These are phyloP conservation scores for Hypoxylon rubiginosum DNA, from an alignment of 2,329 filamentous ascomycete genomes.

Conservation along the genomic window DNA sequence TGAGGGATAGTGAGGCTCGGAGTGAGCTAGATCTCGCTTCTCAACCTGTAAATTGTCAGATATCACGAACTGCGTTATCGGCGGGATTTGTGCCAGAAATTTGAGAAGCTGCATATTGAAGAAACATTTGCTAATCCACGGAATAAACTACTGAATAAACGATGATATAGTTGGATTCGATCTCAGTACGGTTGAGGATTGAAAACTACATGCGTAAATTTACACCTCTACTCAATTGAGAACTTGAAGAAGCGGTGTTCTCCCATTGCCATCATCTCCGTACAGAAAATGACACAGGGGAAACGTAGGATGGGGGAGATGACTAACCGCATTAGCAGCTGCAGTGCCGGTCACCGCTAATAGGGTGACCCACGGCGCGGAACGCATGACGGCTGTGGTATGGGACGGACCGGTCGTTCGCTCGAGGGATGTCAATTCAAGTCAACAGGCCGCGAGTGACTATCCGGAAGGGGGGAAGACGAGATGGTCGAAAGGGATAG, in stretches of 20 bases:
- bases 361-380: slow-evolving; percentile 33
- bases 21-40: slow-evolving; percentile 45
- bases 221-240: background rate
- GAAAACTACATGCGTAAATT: background rate
- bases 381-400: slow-evolving; percentile 36
- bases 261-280: background rate
- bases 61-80: slow-evolving; percentile 28
- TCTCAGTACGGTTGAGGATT: background rate
- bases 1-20: slow-evolving; percentile 75
- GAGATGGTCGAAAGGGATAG: slow-evolving; percentile 24
- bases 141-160: background rate
- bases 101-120: slow-evolving; percentile 23
- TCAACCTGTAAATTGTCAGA: slow-evolving; percentile 43
- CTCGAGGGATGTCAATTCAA: slow-evolving; percentile 12
- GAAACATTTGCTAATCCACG: slow-evolving; percentile 8
- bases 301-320: slow-evolving; percentile 2
- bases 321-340: slow-evolving; percentile 33
- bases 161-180: background rate
- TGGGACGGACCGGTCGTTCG: slow-evolving; percentile 10
- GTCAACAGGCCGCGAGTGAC: slow-evolving; percentile 23
- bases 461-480: slow-evolving; percentile 16
- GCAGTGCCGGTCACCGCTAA: slow-evolving; percentile 31
- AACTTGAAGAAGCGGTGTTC: background rate
- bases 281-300: slow-evolving; percentile 1
- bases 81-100: slow-evolving; percentile 20